Percentiles rank a stretch among this genome's conserved stretches.
These are phyloP conservation scores for Triangularia verruculosa DNA, from an alignment of 2,329 filamentous ascomycete genomes.

Conservation along the genomic window DNA sequence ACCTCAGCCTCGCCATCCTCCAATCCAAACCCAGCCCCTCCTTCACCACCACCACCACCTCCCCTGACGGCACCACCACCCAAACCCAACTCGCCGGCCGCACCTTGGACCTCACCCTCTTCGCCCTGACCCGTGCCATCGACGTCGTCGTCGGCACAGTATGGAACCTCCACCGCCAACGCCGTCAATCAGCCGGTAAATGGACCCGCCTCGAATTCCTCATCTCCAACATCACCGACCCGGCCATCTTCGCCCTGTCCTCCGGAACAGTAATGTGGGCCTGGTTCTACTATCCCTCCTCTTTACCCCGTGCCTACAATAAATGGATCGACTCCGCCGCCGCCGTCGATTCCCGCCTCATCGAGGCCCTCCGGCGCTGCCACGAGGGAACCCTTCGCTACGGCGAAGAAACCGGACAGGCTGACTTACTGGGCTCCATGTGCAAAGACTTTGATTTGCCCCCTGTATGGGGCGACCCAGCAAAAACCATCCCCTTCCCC, in stretches of 20 bases:
- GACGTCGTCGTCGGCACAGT: slow-evolving; percentile 67
- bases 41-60: slow-evolving; percentile 37
- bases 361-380: slow-evolving; percentile 68
- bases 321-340: slow-evolving; percentile 80
- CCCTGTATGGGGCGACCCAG: slow-evolving; percentile 68
- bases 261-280: slow-evolving; percentile 82
- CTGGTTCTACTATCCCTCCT: slow-evolving; percentile 74
- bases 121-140: slow-evolving; percentile 67
- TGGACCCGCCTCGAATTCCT: slow-evolving; percentile 49
- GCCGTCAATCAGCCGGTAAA: slow-evolving; percentile 42
- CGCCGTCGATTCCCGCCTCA: slow-evolving; percentile 69
- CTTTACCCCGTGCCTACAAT: slow-evolving; percentile 70
- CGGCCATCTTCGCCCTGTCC: slow-evolving; percentile 68
- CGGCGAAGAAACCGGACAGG: slow-evolving; percentile 69
- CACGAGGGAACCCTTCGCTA: slow-evolving; percentile 65
- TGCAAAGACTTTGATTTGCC: slow-evolving; percentile 69
- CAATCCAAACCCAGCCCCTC: slow-evolving; percentile 51
- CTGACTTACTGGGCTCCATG: slow-evolving; percentile 66
- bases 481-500: slow-evolving; percentile 66
- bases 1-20: slow-evolving; percentile 54
- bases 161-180: slow-evolving; percentile 54
- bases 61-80: slow-evolving; percentile 23
- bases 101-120: slow-evolving; percentile 80
- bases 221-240: slow-evolving; percentile 54
- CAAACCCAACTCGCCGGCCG: slow-evolving; percentile 55